phyloP scores from a whole-genome alignment of 352 stramenopile species.

The Thalassiosira ordinaria region DNA sequence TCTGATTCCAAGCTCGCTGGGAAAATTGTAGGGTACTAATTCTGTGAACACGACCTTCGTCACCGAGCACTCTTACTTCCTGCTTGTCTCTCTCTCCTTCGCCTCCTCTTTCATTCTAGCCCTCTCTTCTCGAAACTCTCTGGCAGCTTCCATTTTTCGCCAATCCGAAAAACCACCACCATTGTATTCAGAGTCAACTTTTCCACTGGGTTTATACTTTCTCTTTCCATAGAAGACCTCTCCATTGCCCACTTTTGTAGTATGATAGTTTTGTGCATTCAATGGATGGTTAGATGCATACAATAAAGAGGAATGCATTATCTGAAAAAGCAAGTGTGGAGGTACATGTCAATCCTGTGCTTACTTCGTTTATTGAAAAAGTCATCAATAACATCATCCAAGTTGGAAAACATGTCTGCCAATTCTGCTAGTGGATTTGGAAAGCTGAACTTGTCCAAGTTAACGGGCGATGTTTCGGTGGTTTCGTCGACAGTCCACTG shows the following conservation, averaged over 20 bases:
- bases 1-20: too few relatives aligned
- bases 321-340: too few relatives aligned
- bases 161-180: constrained; percentile 74
- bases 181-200: constrained; percentile 74
- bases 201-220: constrained; percentile 78
- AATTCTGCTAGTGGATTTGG: constrained; percentile 49
- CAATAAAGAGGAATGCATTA: too few relatives aligned
- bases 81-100: background rate
- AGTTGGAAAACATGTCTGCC: constrained; percentile 64
- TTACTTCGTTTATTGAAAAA: constrained; percentile 83
- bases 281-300: too few relatives aligned
- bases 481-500: constrained; percentile 15
- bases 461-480: background rate
- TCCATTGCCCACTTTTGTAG: constrained; percentile 63
- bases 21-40: too few relatives aligned
- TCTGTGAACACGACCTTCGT: too few relatives aligned
- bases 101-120: constrained; percentile 46
- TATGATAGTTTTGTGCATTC: too few relatives aligned
- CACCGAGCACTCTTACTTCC: background rate
- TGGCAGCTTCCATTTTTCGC: constrained; percentile 69
- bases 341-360: too few relatives aligned
- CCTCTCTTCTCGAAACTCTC: constrained; percentile 71
- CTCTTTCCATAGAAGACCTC: constrained; percentile 77
- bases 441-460: constrained; percentile 31
- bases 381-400: constrained; percentile 81